A percentile compares a stretch with the other conserved stretches of the same genome.
Evolutionary conservation across 2,329 filamentous ascomycete species (phyloP).

Genomic region (Emydomyces testavorans): DNA sequence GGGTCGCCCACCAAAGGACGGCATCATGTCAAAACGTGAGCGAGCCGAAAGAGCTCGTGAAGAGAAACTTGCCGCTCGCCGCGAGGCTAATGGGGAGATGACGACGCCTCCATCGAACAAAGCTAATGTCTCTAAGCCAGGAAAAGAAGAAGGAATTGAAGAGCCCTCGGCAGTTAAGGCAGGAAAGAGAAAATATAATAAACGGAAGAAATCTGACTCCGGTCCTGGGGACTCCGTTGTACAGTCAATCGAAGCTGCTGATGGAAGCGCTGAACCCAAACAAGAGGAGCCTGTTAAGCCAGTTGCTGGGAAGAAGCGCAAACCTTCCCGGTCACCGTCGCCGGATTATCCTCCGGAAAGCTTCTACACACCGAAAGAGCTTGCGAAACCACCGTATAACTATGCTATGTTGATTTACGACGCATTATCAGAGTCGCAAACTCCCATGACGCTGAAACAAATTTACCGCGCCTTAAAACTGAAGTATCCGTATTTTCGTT

Average conservation of each 20-base stretch:
- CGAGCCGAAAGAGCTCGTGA: conserved; percentile 44
- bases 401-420: conserved; percentile 55
- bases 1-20: conserved; percentile 54
- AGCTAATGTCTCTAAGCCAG: conserved; percentile 19
- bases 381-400: conserved; percentile 50
- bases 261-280: conserved; percentile 28
- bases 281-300: conserved; percentile 35
- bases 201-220: conserved; percentile 36
- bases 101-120: conserved; percentile 30
- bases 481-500: conserved; percentile 51
- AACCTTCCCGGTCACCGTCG: conserved; percentile 48
- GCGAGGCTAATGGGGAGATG: conserved; percentile 38
- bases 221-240: conserved; percentile 33
- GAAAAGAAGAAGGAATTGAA: conserved; percentile 26
- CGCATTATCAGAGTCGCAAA: conserved; percentile 46
- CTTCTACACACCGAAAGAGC: conserved; percentile 51
- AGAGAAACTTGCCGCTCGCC: conserved; percentile 40
- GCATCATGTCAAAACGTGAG: conserved; percentile 55
- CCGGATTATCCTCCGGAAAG: conserved; percentile 49
- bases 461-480: conserved; percentile 54
- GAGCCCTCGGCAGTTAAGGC: conserved; percentile 30
- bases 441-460: conserved; percentile 52
- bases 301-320: conserved; percentile 39
- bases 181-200: conserved; percentile 40
- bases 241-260: conserved; percentile 34